These are phyloP conservation scores for Nissolia schottii DNA, from an alignment of 306 rosid genomes.

Conservation along the genomic window DNA sequence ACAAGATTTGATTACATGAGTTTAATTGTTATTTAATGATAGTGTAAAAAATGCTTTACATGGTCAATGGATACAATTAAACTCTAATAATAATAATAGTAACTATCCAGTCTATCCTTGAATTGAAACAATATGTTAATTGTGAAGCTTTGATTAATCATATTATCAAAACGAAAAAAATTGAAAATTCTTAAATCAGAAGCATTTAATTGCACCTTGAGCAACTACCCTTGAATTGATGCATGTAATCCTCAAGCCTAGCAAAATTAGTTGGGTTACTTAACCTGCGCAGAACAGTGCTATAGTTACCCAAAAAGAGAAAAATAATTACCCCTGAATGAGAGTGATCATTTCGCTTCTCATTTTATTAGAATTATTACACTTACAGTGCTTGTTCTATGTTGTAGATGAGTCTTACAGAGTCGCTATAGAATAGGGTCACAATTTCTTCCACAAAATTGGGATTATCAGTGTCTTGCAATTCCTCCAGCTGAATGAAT, in stretches of 20 bases:
- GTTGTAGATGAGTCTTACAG: conserved; percentile 52
- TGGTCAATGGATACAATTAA: too few relatives aligned
- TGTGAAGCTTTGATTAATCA: not conserved
- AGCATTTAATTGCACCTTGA: conserved; percentile 42
- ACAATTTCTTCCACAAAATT: conserved; percentile 81
- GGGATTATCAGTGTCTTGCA: conserved; percentile 70
- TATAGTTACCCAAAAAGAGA: not conserved
- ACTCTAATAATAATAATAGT: not conserved
- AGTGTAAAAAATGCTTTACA: too few relatives aligned
- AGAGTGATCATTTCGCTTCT: not conserved
- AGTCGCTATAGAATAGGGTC: conserved; percentile 57
- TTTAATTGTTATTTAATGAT: too few relatives aligned
- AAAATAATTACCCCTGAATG: not conserved
- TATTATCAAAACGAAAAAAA: not conserved
- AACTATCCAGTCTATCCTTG: not conserved
- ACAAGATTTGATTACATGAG: too few relatives aligned
- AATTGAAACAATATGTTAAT: not conserved
- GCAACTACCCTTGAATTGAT: conserved; percentile 79
- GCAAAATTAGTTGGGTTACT: conserved; percentile 40
- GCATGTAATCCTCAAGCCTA: conserved; percentile 62
- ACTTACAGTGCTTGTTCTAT: conserved; percentile 66
- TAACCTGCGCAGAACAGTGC: conserved; percentile 34
- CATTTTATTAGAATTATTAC: not conserved
- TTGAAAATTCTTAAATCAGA: not conserved
- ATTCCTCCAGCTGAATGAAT: conserved; percentile 68